Evolutionary conservation across 129 eudicot genomes (phyloP).

Genomic region (Ambrosia trifida): DNA sequence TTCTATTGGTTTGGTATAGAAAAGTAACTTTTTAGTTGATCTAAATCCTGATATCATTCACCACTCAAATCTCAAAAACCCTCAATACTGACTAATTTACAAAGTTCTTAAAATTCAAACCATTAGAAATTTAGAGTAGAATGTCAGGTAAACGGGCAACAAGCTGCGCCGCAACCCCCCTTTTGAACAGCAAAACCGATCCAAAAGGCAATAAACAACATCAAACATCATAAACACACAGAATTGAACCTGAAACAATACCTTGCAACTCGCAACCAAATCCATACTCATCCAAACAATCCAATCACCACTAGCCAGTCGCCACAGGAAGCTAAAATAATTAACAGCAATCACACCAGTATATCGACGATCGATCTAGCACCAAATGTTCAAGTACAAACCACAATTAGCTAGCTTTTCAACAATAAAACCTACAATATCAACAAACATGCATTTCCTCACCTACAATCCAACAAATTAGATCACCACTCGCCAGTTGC

Average conservation of each 20-base stretch:
- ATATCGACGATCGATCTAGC: conserved; percentile 36
- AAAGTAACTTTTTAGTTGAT: too few species aligned
- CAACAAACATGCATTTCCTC: too few species aligned
- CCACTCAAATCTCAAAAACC: neutral
- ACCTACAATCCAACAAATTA: too few species aligned
- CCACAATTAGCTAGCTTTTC: too few species aligned
- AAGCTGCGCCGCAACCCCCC: too few species aligned
- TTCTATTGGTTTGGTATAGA: too few species aligned
- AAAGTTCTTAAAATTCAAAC: neutral
- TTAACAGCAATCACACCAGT: conserved; percentile 31
- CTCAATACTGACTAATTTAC: neutral
- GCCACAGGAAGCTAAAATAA: neutral
- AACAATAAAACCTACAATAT: too few species aligned
- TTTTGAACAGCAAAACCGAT: too few species aligned
- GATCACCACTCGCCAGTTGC: neutral
- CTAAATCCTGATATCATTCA: neutral
- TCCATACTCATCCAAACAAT: conserved; percentile 51
- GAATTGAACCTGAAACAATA: conserved; percentile 22
- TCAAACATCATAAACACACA: neutral
- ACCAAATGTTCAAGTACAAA: too few species aligned
- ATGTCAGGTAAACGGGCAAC: too few species aligned
- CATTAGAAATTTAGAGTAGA: too few species aligned
- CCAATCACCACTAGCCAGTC: neutral
- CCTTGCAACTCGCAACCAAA: conserved; percentile 79
- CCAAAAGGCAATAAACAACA: neutral